Percentiles rank a stretch among this genome's conserved stretches.
Evolutionary conservation across 148 eudicot species (phyloP).

Genomic region (Camellia japonica): DNA sequence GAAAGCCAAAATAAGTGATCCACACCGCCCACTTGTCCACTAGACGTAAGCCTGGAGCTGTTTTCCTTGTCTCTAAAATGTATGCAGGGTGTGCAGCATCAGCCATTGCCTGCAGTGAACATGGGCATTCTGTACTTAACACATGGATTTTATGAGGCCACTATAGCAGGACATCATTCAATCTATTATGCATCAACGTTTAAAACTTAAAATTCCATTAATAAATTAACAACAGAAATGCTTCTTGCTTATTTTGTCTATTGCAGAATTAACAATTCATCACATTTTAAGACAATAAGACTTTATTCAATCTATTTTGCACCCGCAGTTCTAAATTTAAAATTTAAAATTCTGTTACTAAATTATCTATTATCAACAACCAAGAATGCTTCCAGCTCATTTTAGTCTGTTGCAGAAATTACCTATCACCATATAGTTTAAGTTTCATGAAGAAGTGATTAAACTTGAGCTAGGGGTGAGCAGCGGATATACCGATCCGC

Average conservation of each 20-base stretch:
- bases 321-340: background rate
- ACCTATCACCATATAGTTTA: background rate
- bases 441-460: background rate
- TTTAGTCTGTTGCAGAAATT: background rate
- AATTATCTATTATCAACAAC: background rate
- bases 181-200: background rate
- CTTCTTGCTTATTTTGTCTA: background rate
- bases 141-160: background rate
- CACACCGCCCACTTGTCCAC: conserved; percentile 99
- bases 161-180: background rate
- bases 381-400: background rate
- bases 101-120: conserved; percentile 71
- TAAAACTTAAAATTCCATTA: background rate
- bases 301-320: background rate
- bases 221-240: background rate
- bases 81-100: conserved; percentile 84
- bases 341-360: background rate
- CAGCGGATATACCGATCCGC: too few relatives aligned
- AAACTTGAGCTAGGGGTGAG: too few relatives aligned
- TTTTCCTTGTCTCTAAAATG: conserved; percentile 89
- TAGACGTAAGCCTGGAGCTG: conserved; percentile 93
- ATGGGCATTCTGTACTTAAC: background rate
- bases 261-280: background rate
- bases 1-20: conserved; percentile 29
- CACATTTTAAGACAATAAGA: background rate